A percentile compares a stretch with the other conserved stretches of the same genome.
Conservation (phyloP, 2,329 filamentous ascomycete species). For the Rutstroemia sp. region DNA sequence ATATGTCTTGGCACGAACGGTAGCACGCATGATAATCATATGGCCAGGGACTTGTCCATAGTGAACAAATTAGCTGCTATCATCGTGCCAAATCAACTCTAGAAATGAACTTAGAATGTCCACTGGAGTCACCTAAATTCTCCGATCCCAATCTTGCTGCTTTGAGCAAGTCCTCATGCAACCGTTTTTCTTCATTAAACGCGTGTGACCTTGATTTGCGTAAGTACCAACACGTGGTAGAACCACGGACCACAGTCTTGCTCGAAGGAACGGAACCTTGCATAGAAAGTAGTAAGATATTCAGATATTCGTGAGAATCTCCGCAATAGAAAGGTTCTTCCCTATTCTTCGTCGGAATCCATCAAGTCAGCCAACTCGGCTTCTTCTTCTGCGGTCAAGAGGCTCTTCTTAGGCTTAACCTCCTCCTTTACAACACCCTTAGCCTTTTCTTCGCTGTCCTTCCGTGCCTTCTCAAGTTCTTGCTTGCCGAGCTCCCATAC, state of each 20-base stretch:
- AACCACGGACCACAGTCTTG: too few species aligned
- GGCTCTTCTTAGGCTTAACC: slow-evolving; percentile 38
- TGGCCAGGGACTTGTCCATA: neutral
- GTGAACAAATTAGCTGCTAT: neutral
- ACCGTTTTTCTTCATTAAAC: neutral
- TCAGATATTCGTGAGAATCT: neutral
- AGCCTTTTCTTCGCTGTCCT: slow-evolving; percentile 41
- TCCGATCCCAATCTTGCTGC: neutral
- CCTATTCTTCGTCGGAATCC: slow-evolving; percentile 57
- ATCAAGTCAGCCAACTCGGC: slow-evolving; percentile 86
- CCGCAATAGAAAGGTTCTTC: neutral
- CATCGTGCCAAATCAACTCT: neutral
- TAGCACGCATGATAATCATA: too few species aligned
- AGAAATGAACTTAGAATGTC: neutral
- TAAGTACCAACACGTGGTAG: too few species aligned
- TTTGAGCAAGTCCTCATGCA: too few species aligned
- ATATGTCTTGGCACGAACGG: neutral
- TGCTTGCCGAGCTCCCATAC: slow-evolving; percentile 66
- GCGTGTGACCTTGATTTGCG: neutral
- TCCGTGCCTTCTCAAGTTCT: slow-evolving; percentile 49
- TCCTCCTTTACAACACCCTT: slow-evolving; percentile 36
- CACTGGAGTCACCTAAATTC: neutral
- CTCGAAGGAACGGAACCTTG: too few species aligned
- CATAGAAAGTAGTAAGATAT: too few species aligned
- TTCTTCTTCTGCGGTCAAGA: slow-evolving; percentile 85